Conservation (phyloP, 73 alveolate species). For the Paramecium caudatum region DNA sequence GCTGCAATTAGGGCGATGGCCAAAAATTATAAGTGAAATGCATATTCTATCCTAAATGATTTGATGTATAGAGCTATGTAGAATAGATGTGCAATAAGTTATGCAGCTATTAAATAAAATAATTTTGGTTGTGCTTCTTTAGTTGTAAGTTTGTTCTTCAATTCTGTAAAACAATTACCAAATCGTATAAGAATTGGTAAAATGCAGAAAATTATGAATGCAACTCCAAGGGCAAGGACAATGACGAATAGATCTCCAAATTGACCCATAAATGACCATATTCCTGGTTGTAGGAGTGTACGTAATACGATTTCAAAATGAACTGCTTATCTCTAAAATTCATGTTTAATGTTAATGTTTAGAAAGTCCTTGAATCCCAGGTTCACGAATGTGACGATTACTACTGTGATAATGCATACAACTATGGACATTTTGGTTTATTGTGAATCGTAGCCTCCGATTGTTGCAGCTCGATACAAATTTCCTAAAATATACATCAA, state of each 20-base stretch:
- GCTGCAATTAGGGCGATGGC: background rate
- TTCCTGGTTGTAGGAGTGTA: constrained; percentile 16
- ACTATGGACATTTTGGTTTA: constrained; percentile 54
- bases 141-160: background rate
- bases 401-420: background rate
- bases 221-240: constrained; percentile 7
- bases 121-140: background rate
- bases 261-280: constrained; percentile 54
- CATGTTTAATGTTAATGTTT: constrained; percentile 41
- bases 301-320: constrained; percentile 45
- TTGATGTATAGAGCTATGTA: background rate
- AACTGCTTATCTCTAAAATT: constrained; percentile 24
- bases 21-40: constrained; percentile 10
- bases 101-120: background rate
- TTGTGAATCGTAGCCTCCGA: constrained; percentile 54
- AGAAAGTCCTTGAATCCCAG: constrained; percentile 45
- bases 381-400: background rate
- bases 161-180: constrained; percentile 58
- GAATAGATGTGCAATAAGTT: background rate
- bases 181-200: constrained; percentile 46
- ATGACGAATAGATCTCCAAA: constrained; percentile 43
- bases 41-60: constrained; percentile 17
- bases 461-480: background rate
- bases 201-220: background rate
- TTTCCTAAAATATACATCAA: background rate